Percentiles rank a stretch among this genome's conserved stretches.
Conservation (phyloP, 1,139 yeast genomes). For the Kurtzmaniella quercitrusa region DNA sequence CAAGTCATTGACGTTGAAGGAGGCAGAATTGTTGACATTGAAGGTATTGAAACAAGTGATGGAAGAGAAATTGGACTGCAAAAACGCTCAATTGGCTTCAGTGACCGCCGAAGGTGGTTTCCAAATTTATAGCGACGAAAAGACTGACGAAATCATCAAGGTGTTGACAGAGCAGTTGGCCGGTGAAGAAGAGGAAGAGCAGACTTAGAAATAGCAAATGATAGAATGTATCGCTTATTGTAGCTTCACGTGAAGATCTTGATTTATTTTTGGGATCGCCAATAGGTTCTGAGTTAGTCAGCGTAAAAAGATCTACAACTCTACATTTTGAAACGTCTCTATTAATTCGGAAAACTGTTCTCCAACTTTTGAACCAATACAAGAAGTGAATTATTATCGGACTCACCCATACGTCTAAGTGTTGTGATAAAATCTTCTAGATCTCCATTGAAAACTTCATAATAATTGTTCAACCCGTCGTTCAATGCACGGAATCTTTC, state of each 20-base stretch:
- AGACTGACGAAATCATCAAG: slow-evolving; percentile 78
- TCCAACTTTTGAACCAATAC: slow-evolving; percentile 53
- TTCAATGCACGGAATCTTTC: slow-evolving; percentile 45
- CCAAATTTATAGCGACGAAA: slow-evolving; percentile 77
- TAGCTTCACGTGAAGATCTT: no score
- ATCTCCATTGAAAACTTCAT: slow-evolving; percentile 51
- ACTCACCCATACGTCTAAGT: slow-evolving; percentile 56
- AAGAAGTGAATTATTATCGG: slow-evolving; percentile 57
- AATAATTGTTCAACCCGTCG: slow-evolving; percentile 47
- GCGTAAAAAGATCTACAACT: no score
- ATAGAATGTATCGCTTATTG: neutral
- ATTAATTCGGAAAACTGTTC: slow-evolving; percentile 28
- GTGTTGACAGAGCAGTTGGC: slow-evolving; percentile 68
- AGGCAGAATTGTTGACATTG: slow-evolving; percentile 86
- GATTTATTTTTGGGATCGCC: no score
- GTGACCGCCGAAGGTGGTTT: slow-evolving; percentile 88
- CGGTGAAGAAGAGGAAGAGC: slow-evolving; percentile 18
- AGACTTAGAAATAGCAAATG: neutral
- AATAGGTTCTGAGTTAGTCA: no score
- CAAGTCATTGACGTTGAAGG: slow-evolving; percentile 85
- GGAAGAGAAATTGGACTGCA: slow-evolving; percentile 97
- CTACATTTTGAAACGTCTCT: neutral
- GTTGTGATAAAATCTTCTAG: slow-evolving; percentile 52
- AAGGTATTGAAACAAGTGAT: slow-evolving; percentile 94
- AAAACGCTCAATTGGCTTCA: slow-evolving; percentile 92